These are phyloP conservation scores for Colletotrichum tofieldiae DNA, from an alignment of 2,329 filamentous ascomycete species.

Conservation along the genomic window DNA sequence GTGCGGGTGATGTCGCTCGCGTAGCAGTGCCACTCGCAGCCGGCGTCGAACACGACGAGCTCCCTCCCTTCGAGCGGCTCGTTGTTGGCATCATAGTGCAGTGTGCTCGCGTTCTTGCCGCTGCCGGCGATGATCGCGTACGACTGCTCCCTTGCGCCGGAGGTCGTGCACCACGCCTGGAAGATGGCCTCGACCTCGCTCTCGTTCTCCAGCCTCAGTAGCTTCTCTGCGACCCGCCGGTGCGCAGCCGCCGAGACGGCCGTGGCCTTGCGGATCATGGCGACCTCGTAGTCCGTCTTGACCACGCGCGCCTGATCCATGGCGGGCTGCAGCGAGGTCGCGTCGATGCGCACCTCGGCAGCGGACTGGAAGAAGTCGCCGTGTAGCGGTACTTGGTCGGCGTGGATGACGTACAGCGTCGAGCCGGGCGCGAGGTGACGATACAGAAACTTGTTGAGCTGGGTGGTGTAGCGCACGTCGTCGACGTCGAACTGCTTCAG, in stretches of 20 bases:
- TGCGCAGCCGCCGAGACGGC: slow-evolving; percentile 85
- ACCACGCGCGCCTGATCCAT: slow-evolving; percentile 86
- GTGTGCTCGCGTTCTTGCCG: slow-evolving; percentile 84
- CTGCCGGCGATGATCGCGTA: slow-evolving; percentile 92
- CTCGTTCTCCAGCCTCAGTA: slow-evolving; percentile 80
- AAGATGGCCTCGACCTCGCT: slow-evolving; percentile 88
- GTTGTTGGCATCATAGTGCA: slow-evolving; percentile 91
- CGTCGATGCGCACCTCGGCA: slow-evolving; percentile 61
- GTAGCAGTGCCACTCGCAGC: slow-evolving; percentile 88
- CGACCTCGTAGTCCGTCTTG: slow-evolving; percentile 90
- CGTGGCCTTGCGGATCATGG: slow-evolving; percentile 85
- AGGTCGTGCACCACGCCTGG: slow-evolving; percentile 78
- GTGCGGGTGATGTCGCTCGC: slow-evolving; percentile 93
- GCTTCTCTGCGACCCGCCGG: slow-evolving; percentile 76
- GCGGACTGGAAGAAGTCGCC: slow-evolving; percentile 47
- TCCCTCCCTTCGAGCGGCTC: slow-evolving; percentile 78
- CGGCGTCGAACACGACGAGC: slow-evolving; percentile 88
- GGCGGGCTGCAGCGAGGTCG: slow-evolving; percentile 72
- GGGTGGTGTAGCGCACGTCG: slow-evolving; percentile 72
- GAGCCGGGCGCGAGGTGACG: slow-evolving; percentile 52
- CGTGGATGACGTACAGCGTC: slow-evolving; percentile 63
- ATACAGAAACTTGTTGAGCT: slow-evolving; percentile 66
- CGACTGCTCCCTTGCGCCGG: slow-evolving; percentile 82
- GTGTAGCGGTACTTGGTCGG: slow-evolving; percentile 57
- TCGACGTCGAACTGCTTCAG: slow-evolving; percentile 78